Base-by-base conservation (phyloP, 83 land plant genomes). In the Diphasiastrum complanatum region DNA sequence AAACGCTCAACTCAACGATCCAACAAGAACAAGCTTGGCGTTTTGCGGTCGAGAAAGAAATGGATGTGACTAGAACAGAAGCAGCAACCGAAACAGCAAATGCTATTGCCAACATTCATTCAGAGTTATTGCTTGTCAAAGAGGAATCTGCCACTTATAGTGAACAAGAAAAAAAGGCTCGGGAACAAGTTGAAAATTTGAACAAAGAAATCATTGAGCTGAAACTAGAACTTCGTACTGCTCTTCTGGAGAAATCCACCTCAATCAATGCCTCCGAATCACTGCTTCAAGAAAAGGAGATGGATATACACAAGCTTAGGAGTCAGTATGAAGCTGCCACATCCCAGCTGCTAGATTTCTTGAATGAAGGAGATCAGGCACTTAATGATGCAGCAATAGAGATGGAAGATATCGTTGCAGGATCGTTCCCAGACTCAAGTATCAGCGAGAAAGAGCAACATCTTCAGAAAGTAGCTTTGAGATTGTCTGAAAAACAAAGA, bases 231-330 rank as follows among this genome's bases (percentile, higher is more conserved):
- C 35, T 30, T 0, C n/a, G n/a, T n/a, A 23, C 16, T 24, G 25
- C 24, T 24, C 53, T 50, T 50, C 11, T 23, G 22, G 23, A 50
- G 25, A n/a, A n/a, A n/a, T n/a, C n/a, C n/a, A n/a, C 20, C 19
- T 30, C 11, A 45, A 30, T 45, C 26, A 28, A 33, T 25, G 35
- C 48, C 24, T 49, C 63, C 33, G 71, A 64, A 19, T 55, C 14
- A 16, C 37, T 78, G 14, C 47, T 82, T 36, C 60, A 66, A 35
- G 76, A 78, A 47, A 79, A 82, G 18, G 83, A 86, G 43, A 61
- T 61, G 50, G 89, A 84, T 72, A 74, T 75, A 1, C 50, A 33
- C 20, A 18, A 36, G 45, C 20, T 65, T 19, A 22, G 22, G 37
- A 34, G 35, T 32, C 30, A 68, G 28, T 45, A 68, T 51, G 67